Conservation (phyloP, 495 filamentous ascomycete species). For the Pyronema omphalodes region DNA sequence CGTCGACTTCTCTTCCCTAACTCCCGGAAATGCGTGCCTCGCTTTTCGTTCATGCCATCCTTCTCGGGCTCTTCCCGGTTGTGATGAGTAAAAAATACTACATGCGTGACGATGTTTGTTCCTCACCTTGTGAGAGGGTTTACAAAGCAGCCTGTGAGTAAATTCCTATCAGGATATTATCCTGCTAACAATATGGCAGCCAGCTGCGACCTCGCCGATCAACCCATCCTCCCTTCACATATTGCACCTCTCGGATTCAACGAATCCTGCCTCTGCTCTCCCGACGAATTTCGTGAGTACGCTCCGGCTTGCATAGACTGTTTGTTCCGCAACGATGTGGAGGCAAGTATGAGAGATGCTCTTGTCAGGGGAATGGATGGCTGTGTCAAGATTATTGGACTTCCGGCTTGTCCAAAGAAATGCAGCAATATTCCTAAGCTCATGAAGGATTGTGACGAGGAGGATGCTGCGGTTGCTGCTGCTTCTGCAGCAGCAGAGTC, state of each 20-base stretch:
- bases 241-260: slow-evolving; percentile 5
- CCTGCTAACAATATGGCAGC: neutral
- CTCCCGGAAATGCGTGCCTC: no score
- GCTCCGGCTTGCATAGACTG: slow-evolving; percentile 11
- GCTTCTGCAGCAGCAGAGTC: neutral
- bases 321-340: slow-evolving; percentile 6
- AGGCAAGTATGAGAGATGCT: neutral
- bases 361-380: slow-evolving; percentile 1
- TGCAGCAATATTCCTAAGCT: neutral
- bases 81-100: no score
- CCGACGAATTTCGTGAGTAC: slow-evolving; percentile 4
- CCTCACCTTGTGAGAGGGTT: neutral
- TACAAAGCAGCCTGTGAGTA: neutral
- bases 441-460: neutral
- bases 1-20: no score
- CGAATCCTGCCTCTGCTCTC: slow-evolving; percentile 1
- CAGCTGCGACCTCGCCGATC: neutral
- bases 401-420: neutral
- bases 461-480: neutral
- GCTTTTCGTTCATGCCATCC: no score
- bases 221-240: neutral
- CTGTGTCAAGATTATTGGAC: neutral
- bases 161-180: neutral
- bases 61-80: no score
- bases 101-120: no score